phyloP scores from a whole-genome alignment of 176 grass and related monocot genomes.

The Rhynchospora pubera region DNA sequence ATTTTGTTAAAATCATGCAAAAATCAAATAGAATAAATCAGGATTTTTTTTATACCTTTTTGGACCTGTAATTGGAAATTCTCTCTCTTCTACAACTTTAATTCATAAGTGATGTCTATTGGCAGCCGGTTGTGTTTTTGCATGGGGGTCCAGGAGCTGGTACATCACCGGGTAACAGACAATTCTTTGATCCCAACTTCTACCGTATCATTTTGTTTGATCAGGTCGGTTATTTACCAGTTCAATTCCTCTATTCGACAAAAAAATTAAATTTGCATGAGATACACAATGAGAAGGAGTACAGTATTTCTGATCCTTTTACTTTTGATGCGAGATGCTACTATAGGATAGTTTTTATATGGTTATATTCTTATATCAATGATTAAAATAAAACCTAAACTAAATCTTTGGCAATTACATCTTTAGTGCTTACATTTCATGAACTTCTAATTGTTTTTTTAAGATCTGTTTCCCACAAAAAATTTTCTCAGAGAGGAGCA shows the following conservation, averaged over 20 bases:
- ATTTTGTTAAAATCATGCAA: not conserved
- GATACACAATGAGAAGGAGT: not conserved
- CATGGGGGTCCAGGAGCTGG: slow-evolving; percentile 75
- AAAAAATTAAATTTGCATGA: not conserved
- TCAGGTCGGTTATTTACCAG: slow-evolving; percentile 37
- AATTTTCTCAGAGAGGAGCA: slow-evolving; percentile 52
- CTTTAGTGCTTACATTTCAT: not conserved
- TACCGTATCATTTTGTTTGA: slow-evolving; percentile 84
- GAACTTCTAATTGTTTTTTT: not conserved
- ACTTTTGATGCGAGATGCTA: not conserved
- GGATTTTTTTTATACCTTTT: no score
- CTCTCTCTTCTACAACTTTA: not conserved
- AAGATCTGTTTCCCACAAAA: not conserved
- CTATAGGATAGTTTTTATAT: not conserved
- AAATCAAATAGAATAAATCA: not conserved
- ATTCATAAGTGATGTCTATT: not conserved
- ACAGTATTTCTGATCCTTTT: not conserved
- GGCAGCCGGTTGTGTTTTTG: slow-evolving; percentile 82
- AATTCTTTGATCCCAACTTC: slow-evolving; percentile 73
- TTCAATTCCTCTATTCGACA: not conserved
- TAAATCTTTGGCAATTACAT: not conserved
- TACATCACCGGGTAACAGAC: slow-evolving; percentile 61
- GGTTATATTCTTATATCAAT: not conserved
- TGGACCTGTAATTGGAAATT: not conserved
- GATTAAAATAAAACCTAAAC: not conserved